phyloP scores from a whole-genome alignment of 352 stramenopile genomes.

The Globisporangium perplexum region DNA sequence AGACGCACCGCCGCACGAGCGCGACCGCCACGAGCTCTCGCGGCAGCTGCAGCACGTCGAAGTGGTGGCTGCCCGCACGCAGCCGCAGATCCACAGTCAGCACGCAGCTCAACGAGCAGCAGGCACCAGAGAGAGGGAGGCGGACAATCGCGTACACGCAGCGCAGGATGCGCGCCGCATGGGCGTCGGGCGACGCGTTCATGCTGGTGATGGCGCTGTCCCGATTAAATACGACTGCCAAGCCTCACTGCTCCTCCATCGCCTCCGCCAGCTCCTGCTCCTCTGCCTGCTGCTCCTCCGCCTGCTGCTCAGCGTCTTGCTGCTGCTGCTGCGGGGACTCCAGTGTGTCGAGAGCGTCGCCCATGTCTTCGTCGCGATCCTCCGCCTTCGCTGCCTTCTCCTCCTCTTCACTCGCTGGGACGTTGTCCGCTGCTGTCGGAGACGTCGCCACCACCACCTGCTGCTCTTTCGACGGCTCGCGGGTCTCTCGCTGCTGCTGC shows the following conservation, averaged over 20 bases:
- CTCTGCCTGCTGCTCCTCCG: conserved; percentile 10
- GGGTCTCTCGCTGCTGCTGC: neutral
- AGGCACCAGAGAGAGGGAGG: neutral
- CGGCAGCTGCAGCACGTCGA: conserved; percentile 31
- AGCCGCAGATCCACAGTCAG: neutral
- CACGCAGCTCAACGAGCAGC: neutral
- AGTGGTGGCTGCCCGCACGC: conserved; percentile 22
- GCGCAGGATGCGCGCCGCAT: conserved; percentile 11
- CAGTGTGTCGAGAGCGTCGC: neutral
- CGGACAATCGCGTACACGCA: conserved; percentile 1
- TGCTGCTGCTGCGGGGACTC: neutral
- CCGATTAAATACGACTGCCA: no score
- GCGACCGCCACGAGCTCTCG: conserved; percentile 16
- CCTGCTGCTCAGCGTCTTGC: conserved; percentile 8
- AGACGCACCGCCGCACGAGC: conserved; percentile 26
- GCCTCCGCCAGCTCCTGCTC: no score
- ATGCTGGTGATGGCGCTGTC: no score
- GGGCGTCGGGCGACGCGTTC: neutral
- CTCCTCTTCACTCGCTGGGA: neutral
- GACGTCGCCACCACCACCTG: no score
- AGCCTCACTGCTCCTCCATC: no score
- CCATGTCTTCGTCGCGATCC: neutral
- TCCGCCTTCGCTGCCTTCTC: no score
- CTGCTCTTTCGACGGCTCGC: neutral
- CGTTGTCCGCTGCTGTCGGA: neutral